phyloP scores from a whole-genome alignment of 495 filamentous ascomycete species.

The Penicillium macrosclerotiorum region DNA sequence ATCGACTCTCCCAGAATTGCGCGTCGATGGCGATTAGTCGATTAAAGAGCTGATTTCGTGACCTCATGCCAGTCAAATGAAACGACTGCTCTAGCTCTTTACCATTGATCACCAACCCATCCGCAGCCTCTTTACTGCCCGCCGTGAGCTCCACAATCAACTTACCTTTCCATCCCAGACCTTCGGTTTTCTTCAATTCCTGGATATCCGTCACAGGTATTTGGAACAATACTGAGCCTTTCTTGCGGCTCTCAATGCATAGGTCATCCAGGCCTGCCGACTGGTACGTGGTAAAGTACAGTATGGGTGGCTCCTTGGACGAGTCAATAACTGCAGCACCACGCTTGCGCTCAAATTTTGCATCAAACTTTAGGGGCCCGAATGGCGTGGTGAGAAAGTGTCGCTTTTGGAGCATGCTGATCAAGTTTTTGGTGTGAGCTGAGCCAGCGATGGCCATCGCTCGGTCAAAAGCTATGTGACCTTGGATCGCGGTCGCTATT shows the following conservation, averaged over 20 bases:
- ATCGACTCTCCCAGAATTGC: slow-evolving; percentile 86
- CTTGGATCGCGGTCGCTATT: slow-evolving; percentile 63
- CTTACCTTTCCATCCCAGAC: slow-evolving; percentile 87
- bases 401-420: slow-evolving; percentile 62
- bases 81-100: slow-evolving; percentile 47
- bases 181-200: slow-evolving; percentile 80
- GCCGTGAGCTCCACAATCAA: slow-evolving; percentile 80
- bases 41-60: slow-evolving; percentile 84
- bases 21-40: slow-evolving; percentile 75
- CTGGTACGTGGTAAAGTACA: slow-evolving; percentile 52
- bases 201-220: slow-evolving; percentile 57
- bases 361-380: slow-evolving; percentile 76
- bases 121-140: slow-evolving; percentile 66
- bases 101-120: slow-evolving; percentile 70
- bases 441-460: slow-evolving; percentile 66
- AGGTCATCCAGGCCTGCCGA: slow-evolving; percentile 23
- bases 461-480: slow-evolving; percentile 67
- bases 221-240: slow-evolving; percentile 38
- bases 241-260: slow-evolving; percentile 43
- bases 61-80: slow-evolving; percentile 67
- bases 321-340: slow-evolving; percentile 70
- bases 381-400: slow-evolving; percentile 37
- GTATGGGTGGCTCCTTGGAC: slow-evolving; percentile 40
- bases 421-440: slow-evolving; percentile 63
- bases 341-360: slow-evolving; percentile 66